Evolutionary conservation across 2,329 filamentous ascomycete genomes (phyloP).

Genomic region (Scedosporium dehoogii): DNA sequence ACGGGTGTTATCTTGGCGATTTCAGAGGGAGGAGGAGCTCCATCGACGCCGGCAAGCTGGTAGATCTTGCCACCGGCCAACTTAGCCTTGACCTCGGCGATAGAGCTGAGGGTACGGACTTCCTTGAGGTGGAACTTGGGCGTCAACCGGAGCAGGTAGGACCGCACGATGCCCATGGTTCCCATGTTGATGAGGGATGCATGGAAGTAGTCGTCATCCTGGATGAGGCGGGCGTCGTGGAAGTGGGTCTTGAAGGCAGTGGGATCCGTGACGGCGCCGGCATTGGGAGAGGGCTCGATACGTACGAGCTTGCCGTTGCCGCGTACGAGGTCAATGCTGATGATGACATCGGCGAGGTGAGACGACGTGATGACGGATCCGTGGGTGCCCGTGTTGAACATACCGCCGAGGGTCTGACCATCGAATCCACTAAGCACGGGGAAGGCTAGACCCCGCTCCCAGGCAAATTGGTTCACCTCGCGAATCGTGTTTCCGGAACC

Average conservation of each 20-base stretch:
- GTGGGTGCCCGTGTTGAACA: slow-evolving; percentile 8
- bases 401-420: slow-evolving; percentile 6
- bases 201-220: slow-evolving; percentile 4
- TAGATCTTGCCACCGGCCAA: slow-evolving; percentile 1
- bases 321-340: slow-evolving; percentile 3
- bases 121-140: slow-evolving; percentile 5
- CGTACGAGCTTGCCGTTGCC: slow-evolving; percentile 1
- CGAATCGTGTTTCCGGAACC: slow-evolving; percentile 5
- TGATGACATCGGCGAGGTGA: slow-evolving; percentile 4
- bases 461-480: slow-evolving; percentile 4
- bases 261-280: slow-evolving; percentile 3
- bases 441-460: slow-evolving; percentile 4
- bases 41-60: neutral
- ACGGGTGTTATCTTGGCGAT: neutral
- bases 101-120: slow-evolving; percentile 2
- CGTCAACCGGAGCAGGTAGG: slow-evolving; percentile 4
- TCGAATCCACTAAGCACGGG: slow-evolving; percentile 7
- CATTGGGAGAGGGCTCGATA: neutral
- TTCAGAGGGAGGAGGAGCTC: neutral
- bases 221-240: neutral
- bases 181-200: slow-evolving; percentile 7
- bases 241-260: neutral
- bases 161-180: slow-evolving; percentile 6
- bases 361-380: slow-evolving; percentile 4
- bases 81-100: slow-evolving; percentile 2